Percentiles rank a stretch among this genome's conserved stretches.
Conservation (phyloP, 371 early-diverging fungal species). For the Mortierella sp. region DNA sequence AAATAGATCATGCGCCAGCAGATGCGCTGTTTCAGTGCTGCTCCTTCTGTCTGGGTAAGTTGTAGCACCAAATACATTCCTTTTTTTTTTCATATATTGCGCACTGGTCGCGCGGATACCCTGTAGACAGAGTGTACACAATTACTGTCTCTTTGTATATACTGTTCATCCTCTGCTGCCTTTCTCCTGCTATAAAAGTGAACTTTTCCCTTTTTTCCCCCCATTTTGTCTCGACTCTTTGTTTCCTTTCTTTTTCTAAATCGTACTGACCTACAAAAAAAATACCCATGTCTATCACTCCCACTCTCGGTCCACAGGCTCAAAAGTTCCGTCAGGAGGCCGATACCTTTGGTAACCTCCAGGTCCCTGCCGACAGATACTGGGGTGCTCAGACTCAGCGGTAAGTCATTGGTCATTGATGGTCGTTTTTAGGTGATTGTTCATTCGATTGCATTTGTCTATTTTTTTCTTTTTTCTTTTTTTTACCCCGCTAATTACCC, state of each 20-base stretch:
- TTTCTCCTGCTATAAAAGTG: neutral
- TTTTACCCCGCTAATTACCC: constrained; percentile 30
- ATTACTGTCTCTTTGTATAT: neutral
- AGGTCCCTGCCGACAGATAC: constrained; percentile 94
- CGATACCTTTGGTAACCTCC: constrained; percentile 94
- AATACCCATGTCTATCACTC: constrained; percentile 19
- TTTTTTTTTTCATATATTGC: neutral
- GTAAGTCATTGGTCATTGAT: constrained; percentile 55
- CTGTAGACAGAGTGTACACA: neutral
- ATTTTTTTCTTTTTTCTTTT: neutral
- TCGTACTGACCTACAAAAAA: neutral
- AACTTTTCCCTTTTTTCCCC: neutral
- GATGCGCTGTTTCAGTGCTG: constrained; percentile 55
- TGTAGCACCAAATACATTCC: neutral
- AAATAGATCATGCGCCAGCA: constrained; percentile 57
- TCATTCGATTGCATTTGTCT: neutral
- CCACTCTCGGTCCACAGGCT: constrained; percentile 38
- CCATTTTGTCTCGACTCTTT: neutral
- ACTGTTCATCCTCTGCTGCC: neutral
- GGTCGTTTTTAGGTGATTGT: neutral
- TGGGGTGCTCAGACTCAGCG: constrained; percentile 98
- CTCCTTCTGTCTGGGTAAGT: constrained; percentile 55
- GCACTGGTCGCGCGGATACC: constrained; percentile 9
- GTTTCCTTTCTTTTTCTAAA: neutral
- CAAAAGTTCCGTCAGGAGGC: constrained; percentile 84